Evolutionary conservation across 1,284 basidiomycete species (phyloP).

Genomic region (Peniophora sp.): DNA sequence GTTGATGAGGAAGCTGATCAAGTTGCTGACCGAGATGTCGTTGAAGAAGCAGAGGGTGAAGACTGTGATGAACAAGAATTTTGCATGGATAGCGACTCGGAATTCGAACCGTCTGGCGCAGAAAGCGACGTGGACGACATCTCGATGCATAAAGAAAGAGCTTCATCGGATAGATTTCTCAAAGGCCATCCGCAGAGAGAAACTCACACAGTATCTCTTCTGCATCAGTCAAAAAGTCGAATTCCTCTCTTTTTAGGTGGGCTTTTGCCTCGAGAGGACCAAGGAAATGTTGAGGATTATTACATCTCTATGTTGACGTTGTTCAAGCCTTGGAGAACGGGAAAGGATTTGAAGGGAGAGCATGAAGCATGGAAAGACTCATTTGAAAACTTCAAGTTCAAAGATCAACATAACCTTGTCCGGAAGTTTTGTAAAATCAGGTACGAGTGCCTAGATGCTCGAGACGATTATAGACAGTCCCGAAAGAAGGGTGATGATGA

Average conservation of each 20-base stretch:
- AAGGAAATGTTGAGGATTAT: slow-evolving; percentile 15
- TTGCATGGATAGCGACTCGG: no score
- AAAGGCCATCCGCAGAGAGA: slow-evolving; percentile 7
- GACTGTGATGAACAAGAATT: no score
- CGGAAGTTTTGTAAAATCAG: not conserved
- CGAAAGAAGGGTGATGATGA: not conserved
- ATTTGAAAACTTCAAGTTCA: not conserved
- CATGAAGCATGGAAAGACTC: not conserved
- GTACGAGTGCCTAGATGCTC: not conserved
- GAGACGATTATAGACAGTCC: not conserved
- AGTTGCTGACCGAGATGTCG: no score
- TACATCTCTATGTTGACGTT: slow-evolving; percentile 11
- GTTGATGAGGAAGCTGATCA: no score
- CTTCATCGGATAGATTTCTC: slow-evolving; percentile 6
- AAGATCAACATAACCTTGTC: not conserved
- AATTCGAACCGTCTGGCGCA: not conserved
- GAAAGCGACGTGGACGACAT: no score
- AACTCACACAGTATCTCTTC: no score
- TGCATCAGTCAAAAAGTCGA: not conserved
- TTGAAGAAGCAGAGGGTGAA: no score
- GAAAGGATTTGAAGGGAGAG: not conserved
- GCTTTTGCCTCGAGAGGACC: slow-evolving; percentile 11
- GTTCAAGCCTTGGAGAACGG: slow-evolving; percentile 7
- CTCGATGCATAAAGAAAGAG: no score
- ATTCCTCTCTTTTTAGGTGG: slow-evolving; percentile 12